These are phyloP conservation scores for Rhizophagus prolifer DNA, from an alignment of 192 early-diverging fungal genomes.

Conservation along the genomic window DNA sequence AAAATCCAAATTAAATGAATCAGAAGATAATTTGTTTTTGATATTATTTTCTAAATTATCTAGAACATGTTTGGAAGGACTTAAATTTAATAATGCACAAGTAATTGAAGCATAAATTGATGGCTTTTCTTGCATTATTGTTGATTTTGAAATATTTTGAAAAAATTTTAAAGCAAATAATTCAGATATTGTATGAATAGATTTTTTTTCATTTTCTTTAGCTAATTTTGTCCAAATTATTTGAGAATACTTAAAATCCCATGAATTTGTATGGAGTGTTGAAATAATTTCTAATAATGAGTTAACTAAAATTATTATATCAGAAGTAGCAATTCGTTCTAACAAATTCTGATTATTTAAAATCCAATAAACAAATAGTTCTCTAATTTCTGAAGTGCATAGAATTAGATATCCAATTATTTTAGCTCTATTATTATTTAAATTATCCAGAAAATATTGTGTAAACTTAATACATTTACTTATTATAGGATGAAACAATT, in stretches of 20 bases:
- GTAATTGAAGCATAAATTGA: constrained; percentile 1
- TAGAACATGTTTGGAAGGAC: not conserved
- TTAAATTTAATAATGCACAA: constrained; percentile 4
- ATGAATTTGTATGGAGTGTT: not conserved
- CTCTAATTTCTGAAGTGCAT: not conserved
- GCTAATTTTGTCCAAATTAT: constrained; percentile 30
- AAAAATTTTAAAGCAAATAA: constrained; percentile 25
- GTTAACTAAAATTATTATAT: not conserved
- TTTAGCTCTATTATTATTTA: constrained; percentile 20
- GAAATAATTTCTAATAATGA: not conserved
- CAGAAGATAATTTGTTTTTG: not conserved
- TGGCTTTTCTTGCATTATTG: not conserved
- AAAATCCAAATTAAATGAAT: constrained; percentile 25
- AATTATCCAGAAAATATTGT: constrained; percentile 15
- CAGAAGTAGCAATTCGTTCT: not conserved
- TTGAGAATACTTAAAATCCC: not conserved
- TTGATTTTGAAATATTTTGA: constrained; percentile 24
- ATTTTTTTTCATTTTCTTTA: constrained; percentile 30
- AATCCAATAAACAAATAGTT: constrained; percentile 8
- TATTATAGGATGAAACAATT: not conserved
- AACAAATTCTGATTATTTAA: not conserved
- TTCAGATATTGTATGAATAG: constrained; percentile 27
- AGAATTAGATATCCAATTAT: constrained; percentile 22
- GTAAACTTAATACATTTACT: not conserved
- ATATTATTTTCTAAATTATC: constrained; percentile 7